Percentiles rank a stretch among this genome's conserved stretches.
Conservation (phyloP, 257 asterid genomes). For the Nyctanthes arbortristis region DNA sequence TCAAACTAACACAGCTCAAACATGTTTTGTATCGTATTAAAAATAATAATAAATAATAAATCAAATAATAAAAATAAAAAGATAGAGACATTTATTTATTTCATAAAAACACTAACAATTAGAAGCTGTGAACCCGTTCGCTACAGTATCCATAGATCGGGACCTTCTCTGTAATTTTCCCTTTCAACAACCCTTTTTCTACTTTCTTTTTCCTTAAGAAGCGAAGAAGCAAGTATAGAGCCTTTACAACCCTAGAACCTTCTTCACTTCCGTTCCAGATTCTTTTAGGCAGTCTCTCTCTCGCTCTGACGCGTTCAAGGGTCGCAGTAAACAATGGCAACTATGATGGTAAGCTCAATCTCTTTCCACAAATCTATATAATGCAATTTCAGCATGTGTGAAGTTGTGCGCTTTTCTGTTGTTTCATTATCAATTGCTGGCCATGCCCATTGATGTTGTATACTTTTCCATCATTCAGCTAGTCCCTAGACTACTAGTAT, state of each 20-base stretch:
- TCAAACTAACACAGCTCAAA: no score
- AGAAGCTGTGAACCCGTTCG: no score
- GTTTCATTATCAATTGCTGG: constrained; percentile 5
- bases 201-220: no score
- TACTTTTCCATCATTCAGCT: neutral
- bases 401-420: constrained; percentile 5
- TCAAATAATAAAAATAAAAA: no score
- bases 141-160: no score
- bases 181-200: no score
- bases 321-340: constrained; percentile 33
- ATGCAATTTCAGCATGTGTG: neutral
- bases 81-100: no score
- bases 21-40: no score
- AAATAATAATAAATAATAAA: no score
- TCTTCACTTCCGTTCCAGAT: neutral
- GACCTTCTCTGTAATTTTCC: no score
- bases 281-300: neutral
- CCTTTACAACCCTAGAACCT: neutral
- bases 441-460: neutral
- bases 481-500: neutral
- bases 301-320: neutral
- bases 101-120: no score
- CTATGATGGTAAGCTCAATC: constrained; percentile 47
- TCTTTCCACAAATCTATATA: neutral
- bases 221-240: neutral